phyloP scores from a whole-genome alignment of 257 asterid species.

The Leonotis leonurus region DNA sequence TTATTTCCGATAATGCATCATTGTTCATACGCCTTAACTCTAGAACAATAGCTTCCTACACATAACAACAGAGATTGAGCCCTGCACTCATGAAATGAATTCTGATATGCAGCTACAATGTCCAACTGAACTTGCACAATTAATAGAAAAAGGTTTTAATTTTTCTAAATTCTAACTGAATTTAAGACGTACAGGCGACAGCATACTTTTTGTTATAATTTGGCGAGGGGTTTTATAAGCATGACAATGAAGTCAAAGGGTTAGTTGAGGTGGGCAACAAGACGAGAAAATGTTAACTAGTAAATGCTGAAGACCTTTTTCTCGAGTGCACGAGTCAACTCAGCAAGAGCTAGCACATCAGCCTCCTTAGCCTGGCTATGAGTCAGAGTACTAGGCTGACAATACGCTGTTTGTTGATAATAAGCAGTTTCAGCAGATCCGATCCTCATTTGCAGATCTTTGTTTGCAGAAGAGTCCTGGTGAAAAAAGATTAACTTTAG shows the following conservation, averaged over 20 bases:
- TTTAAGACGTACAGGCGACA: background rate
- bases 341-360: constrained; percentile 76
- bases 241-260: constrained; percentile 8
- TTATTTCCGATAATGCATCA: constrained; percentile 51
- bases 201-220: too few species aligned
- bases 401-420: constrained; percentile 34
- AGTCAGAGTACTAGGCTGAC: constrained; percentile 32
- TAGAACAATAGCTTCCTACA: constrained; percentile 73
- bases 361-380: constrained; percentile 87
- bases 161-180: background rate
- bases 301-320: constrained; percentile 57
- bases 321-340: constrained; percentile 77
- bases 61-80: constrained; percentile 23
- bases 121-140: constrained; percentile 5
- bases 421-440: constrained; percentile 28
- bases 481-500: constrained; percentile 13
- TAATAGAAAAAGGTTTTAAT: background rate
- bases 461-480: constrained; percentile 48
- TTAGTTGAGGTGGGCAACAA: too few species aligned
- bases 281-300: too few species aligned
- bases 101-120: background rate
- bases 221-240: background rate
- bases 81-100: background rate
- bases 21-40: constrained; percentile 82
- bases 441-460: constrained; percentile 31